A percentile compares a stretch with the other conserved stretches of the same genome.
Conservation (phyloP, 2,329 filamentous ascomycete species). For the Whalleya microplaca region DNA sequence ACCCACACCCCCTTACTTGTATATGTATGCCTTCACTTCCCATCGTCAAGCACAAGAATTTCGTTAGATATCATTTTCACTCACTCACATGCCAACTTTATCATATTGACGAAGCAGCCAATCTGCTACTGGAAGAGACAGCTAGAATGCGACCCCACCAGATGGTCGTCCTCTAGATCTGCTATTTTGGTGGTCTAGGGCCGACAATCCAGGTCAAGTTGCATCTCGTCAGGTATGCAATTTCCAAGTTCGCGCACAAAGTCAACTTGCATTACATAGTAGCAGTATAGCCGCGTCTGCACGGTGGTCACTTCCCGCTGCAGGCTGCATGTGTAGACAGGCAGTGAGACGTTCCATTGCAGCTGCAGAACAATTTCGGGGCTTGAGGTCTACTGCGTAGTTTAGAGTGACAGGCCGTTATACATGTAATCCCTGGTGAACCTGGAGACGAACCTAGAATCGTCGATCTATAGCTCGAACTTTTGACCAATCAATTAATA, state of each 20-base stretch:
- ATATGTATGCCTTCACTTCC: background rate
- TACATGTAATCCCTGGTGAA: background rate
- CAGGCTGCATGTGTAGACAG: background rate
- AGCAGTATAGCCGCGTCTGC: background rate
- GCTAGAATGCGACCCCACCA: background rate
- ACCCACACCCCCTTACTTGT: no score
- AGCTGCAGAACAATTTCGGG: background rate
- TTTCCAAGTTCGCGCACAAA: no score
- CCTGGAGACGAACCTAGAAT: conserved; percentile 16
- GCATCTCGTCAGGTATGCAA: no score
- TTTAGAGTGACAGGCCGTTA: background rate
- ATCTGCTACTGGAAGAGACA: background rate
- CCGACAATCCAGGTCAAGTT: background rate
- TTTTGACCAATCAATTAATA: conserved; percentile 26
- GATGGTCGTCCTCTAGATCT: background rate
- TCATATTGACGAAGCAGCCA: background rate
- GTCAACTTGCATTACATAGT: no score
- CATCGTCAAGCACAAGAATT: background rate
- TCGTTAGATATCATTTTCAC: background rate
- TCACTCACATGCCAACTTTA: background rate
- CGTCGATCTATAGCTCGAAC: conserved; percentile 18
- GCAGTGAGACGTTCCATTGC: background rate
- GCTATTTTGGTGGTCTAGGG: background rate
- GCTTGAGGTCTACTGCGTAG: background rate
- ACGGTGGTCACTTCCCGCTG: background rate